Base-by-base conservation (phyloP, 441 rosid genomes). In the Pelargonium cotyledonis region DNA sequence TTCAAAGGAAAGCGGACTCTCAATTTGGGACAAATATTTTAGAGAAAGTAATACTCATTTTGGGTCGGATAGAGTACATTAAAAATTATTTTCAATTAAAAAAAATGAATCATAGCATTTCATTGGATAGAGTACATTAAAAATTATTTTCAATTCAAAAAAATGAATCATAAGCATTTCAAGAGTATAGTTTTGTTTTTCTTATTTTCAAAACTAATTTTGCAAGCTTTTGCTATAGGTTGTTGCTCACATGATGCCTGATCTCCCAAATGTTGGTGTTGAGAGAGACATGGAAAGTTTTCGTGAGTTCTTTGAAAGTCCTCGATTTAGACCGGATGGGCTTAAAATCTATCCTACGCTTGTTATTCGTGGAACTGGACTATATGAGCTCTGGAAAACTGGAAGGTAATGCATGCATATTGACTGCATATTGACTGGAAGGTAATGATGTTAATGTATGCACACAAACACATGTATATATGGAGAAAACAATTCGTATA, bases 221-320 rank as follows among this genome's bases (percentile, higher is more conserved):
- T 68, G 23, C 66, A 44, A 71, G 67, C 65, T 74, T 68, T 31
- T 58, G 31, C 58, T 83, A 43, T 78, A 95, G 99, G 96, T 95
- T 78, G 99, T 95, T 82, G 98, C 99, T 68, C 99, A 95, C 76
- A 95, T 95, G 99, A 95, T 92, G 98, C 98, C 98, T 15, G 98
- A 95, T 82, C 99, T 95, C 73, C 98, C 99, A 16, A 95, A 92
- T 83, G 99, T 95, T 79, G 98, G 98, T 53, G 91, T 92, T 72
- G 97, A 95, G 88, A 89, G 97, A 80, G 99, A 95, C 82, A 70
- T 95, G 85, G 99, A 92, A 84, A 92, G 98, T 77, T 95, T 95
- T 74, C 75, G 78, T 73, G 99, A 95, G 84, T 95, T 95, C 81
- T 95, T 95, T 8, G 98, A 92, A 84, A 90, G 95, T 80, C 98